phyloP scores from a whole-genome alignment of 805 yeast genomes.

The Metschnikowia shivogae region DNA sequence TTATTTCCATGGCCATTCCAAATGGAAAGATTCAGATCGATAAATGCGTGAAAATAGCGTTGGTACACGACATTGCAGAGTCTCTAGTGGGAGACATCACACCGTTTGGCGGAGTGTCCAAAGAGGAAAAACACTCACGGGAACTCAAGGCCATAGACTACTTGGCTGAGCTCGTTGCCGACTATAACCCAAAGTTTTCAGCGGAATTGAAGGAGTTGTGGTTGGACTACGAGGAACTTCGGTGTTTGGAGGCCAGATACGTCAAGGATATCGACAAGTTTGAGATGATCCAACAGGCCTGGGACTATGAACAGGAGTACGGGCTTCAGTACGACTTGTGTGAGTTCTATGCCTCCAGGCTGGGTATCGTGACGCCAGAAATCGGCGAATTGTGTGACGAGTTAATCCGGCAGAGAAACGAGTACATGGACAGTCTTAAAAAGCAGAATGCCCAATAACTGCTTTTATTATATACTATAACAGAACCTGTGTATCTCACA shows the following conservation, averaged over 20 bases:
- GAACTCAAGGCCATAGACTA: constrained; percentile 72
- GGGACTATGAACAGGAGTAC: constrained; percentile 73
- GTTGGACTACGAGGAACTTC: constrained; percentile 85
- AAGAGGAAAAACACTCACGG: constrained; percentile 78
- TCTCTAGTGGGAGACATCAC: constrained; percentile 92
- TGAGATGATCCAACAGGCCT: constrained; percentile 78
- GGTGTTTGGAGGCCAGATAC: constrained; percentile 76
- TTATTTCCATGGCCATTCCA: constrained; percentile 69
- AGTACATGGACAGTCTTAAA: constrained; percentile 9
- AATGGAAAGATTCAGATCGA: constrained; percentile 51
- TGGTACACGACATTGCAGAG: constrained; percentile 94
- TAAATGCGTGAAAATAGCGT: constrained; percentile 78
- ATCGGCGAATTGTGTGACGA: constrained; percentile 65
- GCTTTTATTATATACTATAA: neutral
- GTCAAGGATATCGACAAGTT: constrained; percentile 94
- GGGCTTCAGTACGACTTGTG: constrained; percentile 55
- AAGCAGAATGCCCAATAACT: neutral
- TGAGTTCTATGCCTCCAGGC: constrained; percentile 64
- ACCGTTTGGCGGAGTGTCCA: constrained; percentile 63
- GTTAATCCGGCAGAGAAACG: constrained; percentile 19
- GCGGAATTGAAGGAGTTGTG: constrained; percentile 65
- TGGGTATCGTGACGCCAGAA: constrained; percentile 65
- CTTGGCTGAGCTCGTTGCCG: constrained; percentile 53
- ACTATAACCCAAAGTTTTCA: constrained; percentile 63
- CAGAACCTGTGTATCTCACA: neutral